phyloP scores from a whole-genome alignment of 2,329 filamentous ascomycete species.

The Penicillium polonicum region DNA sequence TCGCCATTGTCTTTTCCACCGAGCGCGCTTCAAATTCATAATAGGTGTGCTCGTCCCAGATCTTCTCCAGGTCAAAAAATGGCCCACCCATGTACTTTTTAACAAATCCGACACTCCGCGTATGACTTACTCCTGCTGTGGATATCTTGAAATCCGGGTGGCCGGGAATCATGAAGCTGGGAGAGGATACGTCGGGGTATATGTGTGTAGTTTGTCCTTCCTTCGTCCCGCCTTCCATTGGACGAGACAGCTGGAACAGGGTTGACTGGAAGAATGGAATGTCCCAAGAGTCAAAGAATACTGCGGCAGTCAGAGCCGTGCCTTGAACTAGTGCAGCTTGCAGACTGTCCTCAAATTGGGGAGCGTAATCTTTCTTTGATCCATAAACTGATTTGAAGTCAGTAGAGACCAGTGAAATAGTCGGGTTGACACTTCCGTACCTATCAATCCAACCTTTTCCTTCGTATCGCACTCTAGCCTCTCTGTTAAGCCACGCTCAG shows the following conservation, averaged over 20 bases:
- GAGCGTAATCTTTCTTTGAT: constrained; percentile 23
- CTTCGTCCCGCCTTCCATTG: neutral
- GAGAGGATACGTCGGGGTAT: constrained; percentile 48
- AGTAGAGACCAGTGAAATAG: neutral
- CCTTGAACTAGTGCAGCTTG: neutral
- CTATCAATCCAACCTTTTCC: constrained; percentile 23
- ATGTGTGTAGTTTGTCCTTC: constrained; percentile 30
- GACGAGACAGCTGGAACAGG: constrained; percentile 22
- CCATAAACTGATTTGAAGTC: constrained; percentile 26
- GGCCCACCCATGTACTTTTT: constrained; percentile 64
- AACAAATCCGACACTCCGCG: constrained; percentile 63
- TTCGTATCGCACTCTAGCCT: constrained; percentile 27
- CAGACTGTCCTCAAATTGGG: constrained; percentile 15
- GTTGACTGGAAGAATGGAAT: neutral
- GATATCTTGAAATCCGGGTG: constrained; percentile 53
- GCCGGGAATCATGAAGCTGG: constrained; percentile 52
- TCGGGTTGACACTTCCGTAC: constrained; percentile 11
- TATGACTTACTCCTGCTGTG: constrained; percentile 63
- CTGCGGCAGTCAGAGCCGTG: constrained; percentile 8
- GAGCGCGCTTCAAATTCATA: constrained; percentile 69
- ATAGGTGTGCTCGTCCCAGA: constrained; percentile 76
- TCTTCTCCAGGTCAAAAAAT: constrained; percentile 69
- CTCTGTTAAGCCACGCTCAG: constrained; percentile 16
- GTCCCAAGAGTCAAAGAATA: constrained; percentile 25
- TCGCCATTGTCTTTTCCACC: constrained; percentile 73